Percentiles rank a stretch among this genome's conserved stretches.
Evolutionary conservation across 2,329 filamentous ascomycete genomes (phyloP).

Genomic region (Penicillium concentricum): DNA sequence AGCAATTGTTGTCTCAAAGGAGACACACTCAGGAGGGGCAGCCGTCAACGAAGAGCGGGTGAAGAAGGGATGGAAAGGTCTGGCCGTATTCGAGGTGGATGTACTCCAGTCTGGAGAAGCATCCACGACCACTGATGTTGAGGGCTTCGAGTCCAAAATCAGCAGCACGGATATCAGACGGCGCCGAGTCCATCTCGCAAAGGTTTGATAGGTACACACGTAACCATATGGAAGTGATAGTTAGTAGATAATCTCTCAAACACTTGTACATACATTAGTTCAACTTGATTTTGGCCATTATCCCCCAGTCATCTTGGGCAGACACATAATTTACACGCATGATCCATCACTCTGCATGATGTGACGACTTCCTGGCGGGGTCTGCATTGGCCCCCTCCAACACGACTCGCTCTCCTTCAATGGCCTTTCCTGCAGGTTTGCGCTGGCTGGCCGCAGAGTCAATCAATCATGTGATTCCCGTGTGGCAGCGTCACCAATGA

Average conservation of each 20-base stretch:
- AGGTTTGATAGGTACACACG: constrained; percentile 19
- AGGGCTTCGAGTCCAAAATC: constrained; percentile 77
- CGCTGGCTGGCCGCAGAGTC: constrained; percentile 35
- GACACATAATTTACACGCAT: constrained; percentile 11
- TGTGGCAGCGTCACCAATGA: constrained; percentile 28
- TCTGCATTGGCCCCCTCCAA: constrained; percentile 17
- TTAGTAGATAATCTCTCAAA: constrained; percentile 6
- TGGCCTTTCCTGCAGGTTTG: constrained; percentile 29
- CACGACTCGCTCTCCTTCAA: constrained; percentile 25
- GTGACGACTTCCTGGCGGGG: constrained; percentile 22
- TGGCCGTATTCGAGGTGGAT: constrained; percentile 86
- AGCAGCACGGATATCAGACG: constrained; percentile 84
- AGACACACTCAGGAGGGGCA: constrained; percentile 79
- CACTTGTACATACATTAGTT: constrained; percentile 11
- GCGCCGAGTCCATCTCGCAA: constrained; percentile 43
- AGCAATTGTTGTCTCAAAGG: constrained; percentile 80
- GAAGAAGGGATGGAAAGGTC: constrained; percentile 70
- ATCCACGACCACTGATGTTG: constrained; percentile 42
- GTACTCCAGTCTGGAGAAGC: constrained; percentile 69
- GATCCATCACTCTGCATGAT: constrained; percentile 25
- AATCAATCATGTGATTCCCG: constrained; percentile 40
- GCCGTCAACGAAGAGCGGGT: constrained; percentile 81
- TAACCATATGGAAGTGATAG: constrained; percentile 1
- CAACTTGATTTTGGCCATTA: constrained; percentile 16
- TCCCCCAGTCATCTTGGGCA: constrained; percentile 12